Base-by-base conservation (phyloP, 1,139 yeast genomes). In the Blastobotrys proliferans region DNA sequence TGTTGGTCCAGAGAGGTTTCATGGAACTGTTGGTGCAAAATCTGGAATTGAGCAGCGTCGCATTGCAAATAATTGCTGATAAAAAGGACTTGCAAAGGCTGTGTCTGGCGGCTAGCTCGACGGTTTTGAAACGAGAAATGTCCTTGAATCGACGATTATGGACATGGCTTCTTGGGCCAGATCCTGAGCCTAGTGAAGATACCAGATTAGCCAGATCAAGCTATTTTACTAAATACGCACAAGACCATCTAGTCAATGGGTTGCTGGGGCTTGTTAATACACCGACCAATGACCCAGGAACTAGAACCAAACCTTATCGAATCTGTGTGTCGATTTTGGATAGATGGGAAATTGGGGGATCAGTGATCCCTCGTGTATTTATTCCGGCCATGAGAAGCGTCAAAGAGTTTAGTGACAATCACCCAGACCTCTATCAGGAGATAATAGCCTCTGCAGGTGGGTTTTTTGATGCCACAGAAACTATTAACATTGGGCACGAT, bases 161-260 rank as follows among this genome's bases (percentile, higher is more conserved):
- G 96, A 81, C 75, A 51, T 90, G 96, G 94, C 67, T 92, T 8
- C 64, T 90, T 35, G 97, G 97, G 0, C 94, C 96, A 1, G 71
- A 64, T 19, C 67, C 67, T 0, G 42, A 31, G 6, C 27, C 28
- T 46, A 34, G 2, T 77, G 72, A 34, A 13, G 27, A 19, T 19
- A 11, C 31, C 27, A 48, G 45, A 4, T n/a, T 21, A 2, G 46
- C 57, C 20, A 60, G 83, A 49, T 57, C 73, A 1, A 68, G 72
- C 13, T 90, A 83, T 57, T 88, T 92, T 58, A 60, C 68, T 18
- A 57, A 57, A 6, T 70, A 73, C 57, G 95, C 88, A 0, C 61
- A 68, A 0, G 59, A 72, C 2, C 40, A 14, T 8, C 62, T 88
- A 19, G 57, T 71, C 0, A 54, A 62, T 1, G 88, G 90, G 0